These are phyloP conservation scores for Arctium minus DNA, from an alignment of 129 eudicot genomes.

Conservation along the genomic window DNA sequence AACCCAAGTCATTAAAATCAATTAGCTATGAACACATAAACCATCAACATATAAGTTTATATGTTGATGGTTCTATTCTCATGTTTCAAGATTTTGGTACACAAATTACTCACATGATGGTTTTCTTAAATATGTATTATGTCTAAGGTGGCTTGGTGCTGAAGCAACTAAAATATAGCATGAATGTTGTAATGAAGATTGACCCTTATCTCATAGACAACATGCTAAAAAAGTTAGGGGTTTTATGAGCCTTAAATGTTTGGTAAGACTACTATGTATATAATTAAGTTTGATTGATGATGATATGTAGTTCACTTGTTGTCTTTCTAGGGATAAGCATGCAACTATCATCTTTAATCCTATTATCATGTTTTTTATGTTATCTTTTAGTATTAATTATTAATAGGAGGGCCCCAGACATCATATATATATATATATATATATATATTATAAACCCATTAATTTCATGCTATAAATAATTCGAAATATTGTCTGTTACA, in stretches of 20 bases:
- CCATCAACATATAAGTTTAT: neutral
- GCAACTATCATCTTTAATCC: slow-evolving; percentile 30
- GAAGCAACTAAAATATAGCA: neutral
- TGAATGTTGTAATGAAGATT: slow-evolving; percentile 18
- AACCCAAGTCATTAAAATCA: neutral
- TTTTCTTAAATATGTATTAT: neutral
- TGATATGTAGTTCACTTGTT: slow-evolving; percentile 35
- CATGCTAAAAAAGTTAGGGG: slow-evolving; percentile 27
- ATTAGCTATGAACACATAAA: neutral
- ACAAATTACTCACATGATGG: neutral
- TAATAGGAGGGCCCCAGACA: slow-evolving; percentile 19
- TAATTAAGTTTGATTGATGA: slow-evolving; percentile 20
- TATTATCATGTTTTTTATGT: slow-evolving; percentile 7
- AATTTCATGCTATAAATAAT: neutral
- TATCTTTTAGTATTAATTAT: slow-evolving; percentile 13
- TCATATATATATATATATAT: neutral
- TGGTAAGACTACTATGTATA: slow-evolving; percentile 10
- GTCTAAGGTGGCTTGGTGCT: neutral
- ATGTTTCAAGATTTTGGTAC: neutral
- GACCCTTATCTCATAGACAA: slow-evolving; percentile 19
- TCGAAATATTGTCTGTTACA: neutral
- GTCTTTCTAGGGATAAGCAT: slow-evolving; percentile 29
- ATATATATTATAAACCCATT: neutral
- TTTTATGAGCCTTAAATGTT: slow-evolving; percentile 17
- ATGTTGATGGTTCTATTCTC: neutral